Percentiles rank a stretch among this genome's conserved stretches.
phyloP scores from a whole-genome alignment of 305 asterid species.

The Ilex paraguariensis region DNA sequence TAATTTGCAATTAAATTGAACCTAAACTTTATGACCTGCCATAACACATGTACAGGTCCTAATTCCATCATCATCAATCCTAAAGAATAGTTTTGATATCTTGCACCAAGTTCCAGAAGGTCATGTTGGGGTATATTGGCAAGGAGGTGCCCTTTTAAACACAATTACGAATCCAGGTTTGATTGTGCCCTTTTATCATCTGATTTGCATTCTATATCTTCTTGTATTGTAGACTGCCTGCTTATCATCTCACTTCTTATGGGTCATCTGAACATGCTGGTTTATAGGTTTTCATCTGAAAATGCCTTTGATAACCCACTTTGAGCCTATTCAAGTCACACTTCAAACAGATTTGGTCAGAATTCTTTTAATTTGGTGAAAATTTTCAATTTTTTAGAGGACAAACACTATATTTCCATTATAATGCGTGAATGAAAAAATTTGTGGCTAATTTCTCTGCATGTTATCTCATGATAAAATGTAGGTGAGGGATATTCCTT shows the following conservation, averaged over 20 bases:
- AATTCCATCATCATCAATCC: slow-evolving; percentile 45
- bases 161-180: slow-evolving; percentile 79
- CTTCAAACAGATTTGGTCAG: slow-evolving; percentile 95
- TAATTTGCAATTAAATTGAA: background rate
- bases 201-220: slow-evolving; percentile 8
- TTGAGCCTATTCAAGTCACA: slow-evolving; percentile 97
- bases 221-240: slow-evolving; percentile 4
- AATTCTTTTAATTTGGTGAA: background rate
- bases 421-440: background rate
- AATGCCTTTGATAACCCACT: slow-evolving; percentile 82
- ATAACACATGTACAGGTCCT: slow-evolving; percentile 43
- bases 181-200: slow-evolving; percentile 1
- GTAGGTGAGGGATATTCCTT: slow-evolving; percentile 97
- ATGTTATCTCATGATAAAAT: slow-evolving; percentile 13
- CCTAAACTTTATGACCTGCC: slow-evolving; percentile 9
- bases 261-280: background rate
- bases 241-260: background rate
- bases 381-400: too few species aligned
- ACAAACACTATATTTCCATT: background rate
- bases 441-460: background rate
- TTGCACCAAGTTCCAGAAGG: slow-evolving; percentile 99
- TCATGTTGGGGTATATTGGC: slow-evolving; percentile 98
- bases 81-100: slow-evolving; percentile 47
- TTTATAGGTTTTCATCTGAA: slow-evolving; percentile 77
- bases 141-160: slow-evolving; percentile 93